Evolutionary conservation across 768 basidiomycete species (phyloP), one percentile per base, ranked within the genome.

Genomic region (Russula griseocarnosa): DNA sequence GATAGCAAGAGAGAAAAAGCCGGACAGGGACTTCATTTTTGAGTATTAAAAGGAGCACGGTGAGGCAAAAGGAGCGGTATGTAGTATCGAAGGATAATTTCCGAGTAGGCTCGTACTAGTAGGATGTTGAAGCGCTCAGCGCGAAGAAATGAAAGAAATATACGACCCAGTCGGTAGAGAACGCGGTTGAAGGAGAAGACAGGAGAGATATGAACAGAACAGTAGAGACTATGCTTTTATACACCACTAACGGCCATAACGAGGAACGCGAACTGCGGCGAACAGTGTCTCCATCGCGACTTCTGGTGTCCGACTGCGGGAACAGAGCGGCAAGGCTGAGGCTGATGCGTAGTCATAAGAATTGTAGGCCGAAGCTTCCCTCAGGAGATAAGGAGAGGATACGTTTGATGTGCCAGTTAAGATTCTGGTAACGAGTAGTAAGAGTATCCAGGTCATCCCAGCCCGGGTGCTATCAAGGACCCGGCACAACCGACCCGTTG

Each of bases 371-470:
- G 28, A 53, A n/a, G n/a, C 14, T 67, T 16, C 22, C 36, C 10
- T 67, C n/a, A 20, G 63, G 63, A 0, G 30, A 56, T 0, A 30
- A 51, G 14, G 68, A 66, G 49, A 72, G 28, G 69, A 63, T 40
- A 69, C 71, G 3, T 75, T 74, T 50, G 69, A 73, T 38, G 38
- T 38, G 42, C 42, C 38, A 5, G 38, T 42, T 32, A 64, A 73
- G 44, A 74, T 74, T n/a, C 72, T 73, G 5, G 53, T 72, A 55
- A 71, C 71, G 72, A 20, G 42, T 20, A n/a, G n/a, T n/a, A 16
- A 42, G 40, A 10, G n/a, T n/a, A n/a, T n/a, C n/a, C n/a, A n/a
- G n/a, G n/a, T n/a, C n/a, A n/a, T n/a, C n/a, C n/a, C n/a, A n/a
- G n/a, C n/a, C n/a, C n/a, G n/a, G n/a, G n/a, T n/a, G n/a, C n/a